phyloP scores from a whole-genome alignment of 345 rosid species.

The Pseudoturritis turrita region DNA sequence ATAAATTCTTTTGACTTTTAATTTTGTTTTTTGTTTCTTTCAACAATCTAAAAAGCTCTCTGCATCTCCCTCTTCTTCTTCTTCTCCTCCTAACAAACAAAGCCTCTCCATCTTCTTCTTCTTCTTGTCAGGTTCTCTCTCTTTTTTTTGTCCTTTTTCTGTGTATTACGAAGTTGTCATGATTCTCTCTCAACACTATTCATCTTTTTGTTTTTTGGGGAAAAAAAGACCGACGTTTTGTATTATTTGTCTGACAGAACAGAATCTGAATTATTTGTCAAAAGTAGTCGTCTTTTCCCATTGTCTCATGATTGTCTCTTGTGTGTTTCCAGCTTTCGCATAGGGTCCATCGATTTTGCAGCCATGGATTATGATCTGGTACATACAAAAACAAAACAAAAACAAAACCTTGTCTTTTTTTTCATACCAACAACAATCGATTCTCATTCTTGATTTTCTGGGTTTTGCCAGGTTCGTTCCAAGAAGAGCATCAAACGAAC shows the following conservation, averaged over 20 bases:
- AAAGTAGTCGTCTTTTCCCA: conserved; percentile 12
- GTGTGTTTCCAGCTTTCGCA: conserved; percentile 27
- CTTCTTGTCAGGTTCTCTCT: conserved; percentile 22
- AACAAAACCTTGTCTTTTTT: background rate
- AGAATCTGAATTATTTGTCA: conserved; percentile 29
- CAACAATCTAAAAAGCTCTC: conserved; percentile 15
- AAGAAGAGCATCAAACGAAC: conserved; percentile 42
- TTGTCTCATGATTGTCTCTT: conserved; percentile 30
- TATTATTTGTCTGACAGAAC: conserved; percentile 21
- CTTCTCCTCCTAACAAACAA: background rate
- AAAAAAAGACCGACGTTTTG: conserved; percentile 6
- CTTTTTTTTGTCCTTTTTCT: background rate
- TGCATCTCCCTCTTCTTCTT: background rate
- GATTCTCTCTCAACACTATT: background rate
- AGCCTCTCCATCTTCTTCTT: background rate
- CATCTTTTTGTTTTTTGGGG: background rate
- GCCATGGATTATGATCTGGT: conserved; percentile 35
- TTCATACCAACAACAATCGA: background rate
- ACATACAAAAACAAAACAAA: background rate
- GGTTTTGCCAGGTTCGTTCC: conserved; percentile 31
- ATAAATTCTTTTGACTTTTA: conserved; percentile 22
- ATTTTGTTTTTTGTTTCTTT: background rate
- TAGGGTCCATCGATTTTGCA: conserved; percentile 22
- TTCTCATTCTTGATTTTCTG: conserved; percentile 29
- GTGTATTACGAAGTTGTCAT: conserved; percentile 2